Base-by-base conservation (phyloP, 352 stramenopile genomes). In the Pythium pyrilobum region DNA sequence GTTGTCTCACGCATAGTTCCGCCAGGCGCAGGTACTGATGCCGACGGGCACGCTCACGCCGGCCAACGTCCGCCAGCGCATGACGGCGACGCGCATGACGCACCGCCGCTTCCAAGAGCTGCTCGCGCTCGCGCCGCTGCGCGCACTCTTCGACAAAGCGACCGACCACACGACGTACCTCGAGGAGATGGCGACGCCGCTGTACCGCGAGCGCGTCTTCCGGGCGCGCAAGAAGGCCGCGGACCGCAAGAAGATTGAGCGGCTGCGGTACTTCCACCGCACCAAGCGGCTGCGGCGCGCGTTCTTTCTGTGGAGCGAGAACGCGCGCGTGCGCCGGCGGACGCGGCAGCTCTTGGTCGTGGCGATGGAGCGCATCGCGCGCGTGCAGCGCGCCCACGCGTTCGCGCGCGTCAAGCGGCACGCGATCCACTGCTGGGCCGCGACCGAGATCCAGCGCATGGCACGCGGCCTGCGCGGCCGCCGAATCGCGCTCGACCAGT, bases 401-500 rank as follows among this genome's bases (percentile, higher is more conserved):
- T 87, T 86, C 50, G 12, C 32, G 13, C 45, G 42, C n/a, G 34
- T 86, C 28, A 77, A 74, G 58, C 39, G 49, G 18, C 52, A 69
- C 21, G 67, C 76, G 20, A 67, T 89, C 40, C 34, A 64, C 15
- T 61, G 54, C 36, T 68, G 60, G 60, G 79, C 76, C 21, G 76
- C 74, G 20, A 61, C 81, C 5, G 79, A 87, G 39, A 82, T 89
- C 50, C 79, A 89, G 42, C 72, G 76, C 5, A 62, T 77, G 18
- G 74, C 73, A 51, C 76, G 79, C 9, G 76, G 79, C 4, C 71
- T 75, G 51, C 40, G 57, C 4, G 76, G 72, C 0, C 60, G 79
- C 13, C 61, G 66, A 7, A 25, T 54, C 7, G 74, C 74, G 5
- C 53, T 67, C 16, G 58, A 67, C 9, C 52, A 67, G 21, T 80